Base-by-base conservation (phyloP, 495 filamentous ascomycete species). In the Neurospora tetraspora region DNA sequence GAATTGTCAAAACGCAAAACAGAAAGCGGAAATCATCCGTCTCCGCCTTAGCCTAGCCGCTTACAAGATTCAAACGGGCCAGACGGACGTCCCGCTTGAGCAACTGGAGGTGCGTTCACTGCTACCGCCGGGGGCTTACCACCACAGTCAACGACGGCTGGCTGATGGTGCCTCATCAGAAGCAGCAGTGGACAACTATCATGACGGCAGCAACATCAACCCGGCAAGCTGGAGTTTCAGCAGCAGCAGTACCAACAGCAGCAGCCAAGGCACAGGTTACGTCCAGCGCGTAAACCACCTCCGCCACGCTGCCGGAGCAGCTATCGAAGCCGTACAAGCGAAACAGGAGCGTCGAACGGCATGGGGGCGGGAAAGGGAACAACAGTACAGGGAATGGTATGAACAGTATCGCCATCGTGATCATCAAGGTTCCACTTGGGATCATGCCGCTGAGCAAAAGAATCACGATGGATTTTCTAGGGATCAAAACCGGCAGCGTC, bases 11-110 rank as follows among this genome's bases (percentile, higher is more conserved):
- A 38, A 2, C 14, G 0, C 9, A 18, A 10, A 68, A 47, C 70
- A 87, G 85, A 85, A 84, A 82, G 84, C 83, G 61, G 81, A 85
- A 74, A 84, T 78, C 72, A 74, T 88, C 61, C 83, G 84, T n/a
- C 75, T 86, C 3, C 82, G 86, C 34, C 80, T 88, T 27, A 77
- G 83, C 2, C 79, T 88, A 4, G 86, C 86, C 7, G 82, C 76
- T 71, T 88, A 88, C 78, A 88, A 87, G 75, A 81, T 88, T 31
- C 81, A 79, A 7, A 88, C 86, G 1, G 83, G 83, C 53, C 86
- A 87, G 76, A 82, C 82, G 8, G 80, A 86, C 70, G 79, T 86
- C 12, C 84, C 86, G 11, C 79, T 88, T 20, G 84, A 84, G 12
- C 76, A 75, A 23, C 77, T 86, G 23, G 75, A 83, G 61, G 65